Percentiles rank a stretch among this genome's conserved stretches.
Evolutionary conservation across 2,329 filamentous ascomycete species (phyloP).

Genomic region (Fusarium sp.): DNA sequence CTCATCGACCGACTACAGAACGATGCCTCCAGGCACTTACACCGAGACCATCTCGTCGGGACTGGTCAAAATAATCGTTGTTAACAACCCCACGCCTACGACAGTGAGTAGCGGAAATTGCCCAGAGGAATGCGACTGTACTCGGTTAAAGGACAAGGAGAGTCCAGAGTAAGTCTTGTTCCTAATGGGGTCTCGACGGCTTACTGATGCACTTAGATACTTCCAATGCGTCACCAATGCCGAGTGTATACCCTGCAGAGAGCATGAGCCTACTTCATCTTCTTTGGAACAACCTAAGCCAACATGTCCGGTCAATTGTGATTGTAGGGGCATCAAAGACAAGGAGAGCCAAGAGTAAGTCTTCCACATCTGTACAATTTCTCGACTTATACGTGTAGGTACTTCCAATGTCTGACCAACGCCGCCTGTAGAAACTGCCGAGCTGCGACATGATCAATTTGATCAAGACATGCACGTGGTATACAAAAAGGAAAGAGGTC

Average conservation of each 20-base stretch:
- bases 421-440: conserved; percentile 45
- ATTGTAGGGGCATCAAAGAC: conserved; percentile 44
- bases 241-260: conserved; percentile 45
- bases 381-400: conserved; percentile 40
- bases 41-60: conserved; percentile 36
- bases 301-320: conserved; percentile 33
- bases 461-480: background rate
- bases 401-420: conserved; percentile 54
- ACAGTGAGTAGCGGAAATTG: conserved; percentile 18
- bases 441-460: background rate
- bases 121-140: conserved; percentile 46
- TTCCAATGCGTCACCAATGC: conserved; percentile 49
- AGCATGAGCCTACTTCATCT: conserved; percentile 23
- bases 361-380: accelerated
- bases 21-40: conserved; percentile 46
- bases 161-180: conserved; percentile 42
- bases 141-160: conserved; percentile 44
- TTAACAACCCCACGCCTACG: conserved; percentile 28
- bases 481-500: background rate
- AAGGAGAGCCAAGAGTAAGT: conserved; percentile 50
- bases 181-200: background rate
- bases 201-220: conserved; percentile 37
- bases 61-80: conserved; percentile 38
- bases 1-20: conserved; percentile 41
- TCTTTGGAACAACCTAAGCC: conserved; percentile 5